phyloP scores from a whole-genome alignment of 2,329 filamentous ascomycete species.

The Aspergillus spinulosporus region DNA sequence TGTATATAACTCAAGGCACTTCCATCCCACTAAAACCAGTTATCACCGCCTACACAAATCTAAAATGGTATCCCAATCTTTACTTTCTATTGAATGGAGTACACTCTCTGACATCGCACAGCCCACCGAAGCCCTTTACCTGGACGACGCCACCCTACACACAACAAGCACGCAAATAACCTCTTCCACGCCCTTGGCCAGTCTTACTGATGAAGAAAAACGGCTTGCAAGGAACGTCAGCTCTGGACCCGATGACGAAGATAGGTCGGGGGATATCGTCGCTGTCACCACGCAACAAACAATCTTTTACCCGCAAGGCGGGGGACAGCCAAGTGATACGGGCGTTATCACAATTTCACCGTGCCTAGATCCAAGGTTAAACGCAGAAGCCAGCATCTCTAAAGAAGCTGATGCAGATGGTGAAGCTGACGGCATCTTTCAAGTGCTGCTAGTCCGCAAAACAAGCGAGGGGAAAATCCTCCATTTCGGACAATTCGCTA shows the following conservation, averaged over 20 bases:
- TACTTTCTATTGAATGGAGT: too few relatives aligned
- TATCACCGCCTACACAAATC: too few relatives aligned
- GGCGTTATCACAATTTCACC: conserved; percentile 16
- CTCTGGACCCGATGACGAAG: background rate
- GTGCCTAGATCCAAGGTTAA: background rate
- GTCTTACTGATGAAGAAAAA: conserved; percentile 24
- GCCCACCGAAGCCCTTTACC: conserved; percentile 27
- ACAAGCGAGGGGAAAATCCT: conserved; percentile 25
- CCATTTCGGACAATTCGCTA: conserved; percentile 25
- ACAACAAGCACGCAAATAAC: conserved; percentile 24
- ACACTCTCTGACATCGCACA: background rate
- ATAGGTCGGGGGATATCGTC: conserved; percentile 16
- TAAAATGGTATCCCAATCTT: too few relatives aligned
- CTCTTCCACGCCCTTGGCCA: conserved; percentile 23
- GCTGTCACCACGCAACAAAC: conserved; percentile 27
- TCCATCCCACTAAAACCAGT: too few relatives aligned
- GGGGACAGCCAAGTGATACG: conserved; percentile 31
- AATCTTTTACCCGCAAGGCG: conserved; percentile 33
- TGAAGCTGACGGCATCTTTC: conserved; percentile 21
- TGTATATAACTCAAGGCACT: too few relatives aligned
- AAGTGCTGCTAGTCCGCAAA: conserved; percentile 31
- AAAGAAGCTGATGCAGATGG: too few relatives aligned
- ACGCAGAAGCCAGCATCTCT: background rate
- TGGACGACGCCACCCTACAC: conserved; percentile 26
- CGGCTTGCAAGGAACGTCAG: conserved; percentile 23